Evolutionary conservation across 2,329 filamentous ascomycete species (phyloP).

Genomic region (Knoxdaviesia capensis): DNA sequence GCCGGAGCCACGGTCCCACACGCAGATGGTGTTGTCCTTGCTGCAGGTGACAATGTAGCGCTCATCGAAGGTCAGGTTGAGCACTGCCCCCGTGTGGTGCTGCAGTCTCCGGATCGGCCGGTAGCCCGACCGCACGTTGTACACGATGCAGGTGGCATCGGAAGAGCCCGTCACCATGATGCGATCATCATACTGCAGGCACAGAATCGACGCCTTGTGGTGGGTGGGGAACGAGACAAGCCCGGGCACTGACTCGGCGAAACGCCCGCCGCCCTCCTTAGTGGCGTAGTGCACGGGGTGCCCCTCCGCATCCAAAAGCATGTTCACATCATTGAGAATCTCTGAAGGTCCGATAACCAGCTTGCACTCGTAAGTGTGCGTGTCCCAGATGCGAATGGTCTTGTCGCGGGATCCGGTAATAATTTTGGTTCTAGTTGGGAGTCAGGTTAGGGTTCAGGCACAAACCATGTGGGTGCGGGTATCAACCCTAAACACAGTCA

Average conservation of each 20-base stretch:
- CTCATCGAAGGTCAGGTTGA: slow-evolving; percentile 85
- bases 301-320: slow-evolving; percentile 31
- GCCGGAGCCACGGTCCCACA: slow-evolving; percentile 78
- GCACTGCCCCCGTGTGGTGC: slow-evolving; percentile 69
- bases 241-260: slow-evolving; percentile 27
- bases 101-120: slow-evolving; percentile 58
- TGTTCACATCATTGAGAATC: slow-evolving; percentile 30
- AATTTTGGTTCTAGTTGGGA: slow-evolving; percentile 55
- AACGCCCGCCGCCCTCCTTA: slow-evolving; percentile 25
- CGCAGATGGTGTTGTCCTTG: slow-evolving; percentile 83
- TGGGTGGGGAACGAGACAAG: slow-evolving; percentile 40
- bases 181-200: slow-evolving; percentile 79
- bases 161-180: slow-evolving; percentile 93
- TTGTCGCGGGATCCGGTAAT: slow-evolving; percentile 91
- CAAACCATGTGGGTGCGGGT: neutral
- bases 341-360: slow-evolving; percentile 69
- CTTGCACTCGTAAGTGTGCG: slow-evolving; percentile 67
- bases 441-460: slow-evolving; percentile 13
- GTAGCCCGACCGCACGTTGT: slow-evolving; percentile 64
- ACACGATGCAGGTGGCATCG: slow-evolving; percentile 78
- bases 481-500: neutral
- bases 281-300: slow-evolving; percentile 34
- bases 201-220: slow-evolving; percentile 85
- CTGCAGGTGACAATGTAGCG: slow-evolving; percentile 91
- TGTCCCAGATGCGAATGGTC: slow-evolving; percentile 91